Evolutionary conservation across 106 monocot genomes (phyloP), one percentile per base, ranked within the genome.

Genomic region (Phalaenopsis aphrodite): DNA sequence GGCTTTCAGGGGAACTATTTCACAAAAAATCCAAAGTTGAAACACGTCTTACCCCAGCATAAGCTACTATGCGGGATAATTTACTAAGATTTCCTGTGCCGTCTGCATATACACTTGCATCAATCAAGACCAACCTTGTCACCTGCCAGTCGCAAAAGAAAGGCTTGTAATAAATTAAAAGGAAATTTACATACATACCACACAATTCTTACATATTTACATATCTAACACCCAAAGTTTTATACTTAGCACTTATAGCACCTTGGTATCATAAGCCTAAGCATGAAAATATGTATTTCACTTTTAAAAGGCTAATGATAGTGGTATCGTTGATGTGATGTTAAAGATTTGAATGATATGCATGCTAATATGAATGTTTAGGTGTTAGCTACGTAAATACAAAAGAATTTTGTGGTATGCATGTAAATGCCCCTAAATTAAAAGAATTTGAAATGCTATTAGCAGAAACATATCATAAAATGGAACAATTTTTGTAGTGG

Each of bases 51-150:
- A 97, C 97, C 84, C 90, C 94, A 83, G 92, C 87, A 92, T 94
- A 92, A 81, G 97, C 92, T 57, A 88, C 56, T 39, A 80, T 12
- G 81, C 80, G 88, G 56, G 97, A 92, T 66, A 94, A 72, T 79
- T 84, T 92, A 42, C 79, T 10, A 75, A 95, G 72, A 67, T 91
- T 83, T 79, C 89, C 93, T 42, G 95, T 89, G 69, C 93, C 95
- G 78, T 95, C 86, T 64, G 89, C 82, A 85, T 87, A 93, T 42
- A 93, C 88, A 85, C 93, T 91, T 56, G 95, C 95, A 82, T 89
- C 89, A 68, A 95, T 93, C 55, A 95, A 83, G 75, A 96, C 77
- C 83, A 93, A 67, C 81, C 88, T 90, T 49, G 77, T 78, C 23
- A 95, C 90, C 95, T 95, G 85, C 78, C 61, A 82, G 77, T 14